Evolutionary conservation across 148 eudicot species (phyloP).

Genomic region (Camellia granthamiana): DNA sequence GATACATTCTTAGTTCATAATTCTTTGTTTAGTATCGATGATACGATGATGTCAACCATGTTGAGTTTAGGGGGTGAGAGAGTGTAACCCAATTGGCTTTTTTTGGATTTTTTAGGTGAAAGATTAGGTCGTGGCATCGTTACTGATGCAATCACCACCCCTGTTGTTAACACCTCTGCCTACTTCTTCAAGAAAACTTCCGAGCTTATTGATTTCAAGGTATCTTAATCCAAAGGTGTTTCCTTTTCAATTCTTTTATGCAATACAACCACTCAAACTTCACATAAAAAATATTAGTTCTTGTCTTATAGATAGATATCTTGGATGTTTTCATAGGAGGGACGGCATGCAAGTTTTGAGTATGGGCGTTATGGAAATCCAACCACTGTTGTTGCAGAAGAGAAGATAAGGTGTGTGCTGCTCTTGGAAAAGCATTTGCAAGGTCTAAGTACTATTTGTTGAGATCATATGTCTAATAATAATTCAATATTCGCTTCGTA

Average conservation of each 20-base stretch:
- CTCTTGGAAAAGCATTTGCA: background rate
- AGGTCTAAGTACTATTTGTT: background rate
- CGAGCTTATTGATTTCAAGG: conserved; percentile 92
- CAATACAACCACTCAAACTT: background rate
- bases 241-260: background rate
- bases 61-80: background rate
- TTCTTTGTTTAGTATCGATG: background rate
- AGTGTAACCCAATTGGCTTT: background rate
- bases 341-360: conserved; percentile 67
- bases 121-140: conserved; percentile 74
- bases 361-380: conserved; percentile 91
- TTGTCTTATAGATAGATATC: no score
- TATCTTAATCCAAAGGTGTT: conserved; percentile 10
- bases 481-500: background rate
- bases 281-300: background rate
- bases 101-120: conserved; percentile 48
- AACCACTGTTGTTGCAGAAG: conserved; percentile 62
- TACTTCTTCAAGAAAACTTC: conserved; percentile 80
- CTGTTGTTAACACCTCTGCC: conserved; percentile 83
- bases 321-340: conserved; percentile 43
- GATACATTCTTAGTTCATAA: background rate
- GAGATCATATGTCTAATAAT: background rate
- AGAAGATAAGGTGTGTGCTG: conserved; percentile 65
- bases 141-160: conserved; percentile 89
- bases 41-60: background rate